Conservation (phyloP, 116 monocot genomes). For the Phalaenopsis hybrid region DNA sequence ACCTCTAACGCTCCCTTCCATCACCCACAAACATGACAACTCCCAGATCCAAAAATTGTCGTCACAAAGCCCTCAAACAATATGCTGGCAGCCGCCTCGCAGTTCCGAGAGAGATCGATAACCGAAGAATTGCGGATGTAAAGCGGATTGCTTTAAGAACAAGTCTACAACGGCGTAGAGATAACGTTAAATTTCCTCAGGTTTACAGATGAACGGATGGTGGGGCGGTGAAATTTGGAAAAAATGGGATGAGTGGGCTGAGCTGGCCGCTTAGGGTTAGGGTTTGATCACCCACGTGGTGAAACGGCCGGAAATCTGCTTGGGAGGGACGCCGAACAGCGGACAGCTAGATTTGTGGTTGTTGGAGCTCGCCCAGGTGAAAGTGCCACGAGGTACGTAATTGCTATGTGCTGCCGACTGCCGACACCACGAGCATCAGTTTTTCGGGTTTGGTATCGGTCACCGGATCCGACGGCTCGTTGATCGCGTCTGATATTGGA, state of each 20-base stretch:
- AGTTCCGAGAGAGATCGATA: background rate
- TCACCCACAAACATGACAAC: constrained; percentile 15
- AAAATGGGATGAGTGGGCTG: background rate
- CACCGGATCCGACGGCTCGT: background rate
- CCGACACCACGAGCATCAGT: background rate
- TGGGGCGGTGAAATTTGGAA: background rate
- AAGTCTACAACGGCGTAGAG: background rate
- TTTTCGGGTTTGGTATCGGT: background rate
- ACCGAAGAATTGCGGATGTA: background rate
- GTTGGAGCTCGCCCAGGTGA: background rate
- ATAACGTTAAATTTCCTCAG: background rate
- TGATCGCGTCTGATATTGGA: background rate
- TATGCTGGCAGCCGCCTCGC: background rate
- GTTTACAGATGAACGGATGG: background rate
- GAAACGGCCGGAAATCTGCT: background rate
- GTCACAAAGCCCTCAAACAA: background rate
- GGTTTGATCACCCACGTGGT: background rate
- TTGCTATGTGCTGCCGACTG: background rate
- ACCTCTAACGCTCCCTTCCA: constrained; percentile 19
- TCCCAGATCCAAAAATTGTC: background rate
- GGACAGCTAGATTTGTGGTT: background rate
- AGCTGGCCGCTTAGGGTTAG: constrained; percentile 8
- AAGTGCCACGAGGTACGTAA: background rate
- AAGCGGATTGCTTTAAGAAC: background rate
- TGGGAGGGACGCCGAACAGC: background rate